Evolutionary conservation across 2,329 filamentous ascomycete genomes (phyloP).

Genomic region (Monascus ruber): DNA sequence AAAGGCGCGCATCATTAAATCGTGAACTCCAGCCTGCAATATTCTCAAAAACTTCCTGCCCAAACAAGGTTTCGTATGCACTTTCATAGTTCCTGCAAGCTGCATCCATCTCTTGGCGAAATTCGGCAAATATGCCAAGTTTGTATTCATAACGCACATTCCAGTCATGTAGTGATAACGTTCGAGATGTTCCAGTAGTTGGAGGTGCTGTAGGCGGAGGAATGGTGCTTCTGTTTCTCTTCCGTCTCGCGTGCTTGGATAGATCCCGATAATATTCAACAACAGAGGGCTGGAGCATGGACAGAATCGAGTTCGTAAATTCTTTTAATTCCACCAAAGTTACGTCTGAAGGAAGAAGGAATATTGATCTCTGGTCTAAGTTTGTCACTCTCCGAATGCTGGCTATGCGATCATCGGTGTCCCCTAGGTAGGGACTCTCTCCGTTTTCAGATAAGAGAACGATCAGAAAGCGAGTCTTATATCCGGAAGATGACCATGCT

Average conservation of each 20-base stretch:
- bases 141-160: constrained; percentile 94
- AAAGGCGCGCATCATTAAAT: constrained; percentile 83
- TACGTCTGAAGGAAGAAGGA: constrained; percentile 67
- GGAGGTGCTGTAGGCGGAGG: constrained; percentile 75
- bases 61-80: constrained; percentile 73
- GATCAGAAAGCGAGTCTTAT: constrained; percentile 66
- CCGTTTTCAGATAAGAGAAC: constrained; percentile 68
- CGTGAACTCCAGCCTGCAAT: constrained; percentile 82
- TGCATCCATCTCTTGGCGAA: constrained; percentile 81
- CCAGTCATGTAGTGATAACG: constrained; percentile 77
- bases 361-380: constrained; percentile 73
- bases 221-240: constrained; percentile 65
- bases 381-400: constrained; percentile 68
- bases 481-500: constrained; percentile 47
- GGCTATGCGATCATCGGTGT: constrained; percentile 64
- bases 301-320: constrained; percentile 62
- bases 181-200: constrained; percentile 73
- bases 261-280: constrained; percentile 90
- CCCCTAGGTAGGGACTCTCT: constrained; percentile 46
- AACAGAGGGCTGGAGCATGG: constrained; percentile 59
- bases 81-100: constrained; percentile 77
- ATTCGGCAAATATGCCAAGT: constrained; percentile 79
- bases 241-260: constrained; percentile 82
- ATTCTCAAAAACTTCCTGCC: constrained; percentile 72
- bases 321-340: constrained; percentile 60